These are phyloP conservation scores for Myriosclerotinia scirpicola DNA, from an alignment of 2,329 filamentous ascomycete species.

Conservation along the genomic window DNA sequence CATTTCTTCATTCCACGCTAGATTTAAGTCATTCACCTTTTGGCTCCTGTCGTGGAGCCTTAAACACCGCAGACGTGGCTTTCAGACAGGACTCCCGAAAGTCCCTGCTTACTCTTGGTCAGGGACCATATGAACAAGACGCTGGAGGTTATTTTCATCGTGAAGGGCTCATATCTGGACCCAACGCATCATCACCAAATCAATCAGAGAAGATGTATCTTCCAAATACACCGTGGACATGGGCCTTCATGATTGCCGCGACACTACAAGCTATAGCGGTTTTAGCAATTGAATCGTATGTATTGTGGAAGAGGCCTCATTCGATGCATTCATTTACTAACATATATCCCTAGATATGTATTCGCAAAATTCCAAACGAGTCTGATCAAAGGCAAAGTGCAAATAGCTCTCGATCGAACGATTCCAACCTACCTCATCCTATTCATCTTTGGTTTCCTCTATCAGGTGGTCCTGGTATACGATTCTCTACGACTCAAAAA, in stretches of 20 bases:
- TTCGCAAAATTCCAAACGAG: conserved; percentile 81
- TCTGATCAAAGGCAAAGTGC: conserved; percentile 52
- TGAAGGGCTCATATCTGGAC: conserved; percentile 36
- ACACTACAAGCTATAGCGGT: conserved; percentile 76
- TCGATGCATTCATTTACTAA: conserved; percentile 23
- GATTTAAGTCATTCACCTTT: conserved; percentile 20
- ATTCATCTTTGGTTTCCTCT: conserved; percentile 96
- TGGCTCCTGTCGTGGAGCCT: conserved; percentile 36
- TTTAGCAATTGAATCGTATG: conserved; percentile 83
- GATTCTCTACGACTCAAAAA: conserved; percentile 94
- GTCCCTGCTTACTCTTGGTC: conserved; percentile 47
- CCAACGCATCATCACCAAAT: conserved; percentile 21
- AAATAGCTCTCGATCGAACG: conserved; percentile 59
- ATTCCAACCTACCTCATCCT: conserved; percentile 95
- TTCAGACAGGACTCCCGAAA: conserved; percentile 48
- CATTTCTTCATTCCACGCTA: conserved; percentile 1
- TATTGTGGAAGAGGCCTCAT: conserved; percentile 36
- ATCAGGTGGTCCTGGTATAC: conserved; percentile 85
- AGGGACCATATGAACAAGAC: conserved; percentile 41
- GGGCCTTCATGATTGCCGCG: conserved; percentile 75
- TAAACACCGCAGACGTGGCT: conserved; percentile 48
- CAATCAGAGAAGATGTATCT: conserved; percentile 58
- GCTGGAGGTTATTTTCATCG: conserved; percentile 40
- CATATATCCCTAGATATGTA: conserved; percentile 60
- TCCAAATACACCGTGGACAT: conserved; percentile 84